These are phyloP conservation scores for Cyberlindnera petersonii DNA, from an alignment of 805 yeast species.

Conservation along the genomic window DNA sequence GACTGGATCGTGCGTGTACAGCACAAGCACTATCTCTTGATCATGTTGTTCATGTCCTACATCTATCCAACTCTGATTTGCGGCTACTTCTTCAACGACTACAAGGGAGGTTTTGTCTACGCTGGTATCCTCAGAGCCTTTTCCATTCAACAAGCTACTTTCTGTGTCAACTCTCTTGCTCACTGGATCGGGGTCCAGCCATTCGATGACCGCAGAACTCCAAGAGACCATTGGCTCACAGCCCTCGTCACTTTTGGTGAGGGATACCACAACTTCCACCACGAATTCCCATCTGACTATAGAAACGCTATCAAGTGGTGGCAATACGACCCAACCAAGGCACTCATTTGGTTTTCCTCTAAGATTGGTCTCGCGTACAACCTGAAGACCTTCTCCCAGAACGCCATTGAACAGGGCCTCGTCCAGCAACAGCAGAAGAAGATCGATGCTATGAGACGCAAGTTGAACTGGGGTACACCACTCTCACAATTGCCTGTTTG, in stretches of 20 bases:
- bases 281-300: conserved; percentile 86
- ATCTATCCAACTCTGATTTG: conserved; percentile 58
- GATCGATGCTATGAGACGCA: conserved; percentile 56
- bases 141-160: conserved; percentile 78
- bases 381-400: conserved; percentile 71
- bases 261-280: conserved; percentile 89
- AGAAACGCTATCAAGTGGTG: conserved; percentile 85
- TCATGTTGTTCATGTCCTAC: conserved; percentile 61
- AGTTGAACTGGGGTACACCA: conserved; percentile 73
- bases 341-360: conserved; percentile 53
- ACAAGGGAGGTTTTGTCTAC: conserved; percentile 68
- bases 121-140: conserved; percentile 70
- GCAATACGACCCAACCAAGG: conserved; percentile 82
- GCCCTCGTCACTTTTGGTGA: conserved; percentile 85
- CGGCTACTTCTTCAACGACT: conserved; percentile 55
- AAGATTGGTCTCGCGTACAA: conserved; percentile 64
- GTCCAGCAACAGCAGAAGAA: conserved; percentile 83
- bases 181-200: conserved; percentile 87
- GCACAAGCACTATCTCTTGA: conserved; percentile 67
- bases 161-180: conserved; percentile 81
- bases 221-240: conserved; percentile 76
- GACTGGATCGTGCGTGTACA: conserved; percentile 80
- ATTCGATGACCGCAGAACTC: conserved; percentile 82
- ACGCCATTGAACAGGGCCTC: conserved; percentile 78
- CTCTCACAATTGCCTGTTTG: conserved; percentile 66